Evolutionary conservation across 140 eudicot species (phyloP).

Genomic region (Cichorium intybus): DNA sequence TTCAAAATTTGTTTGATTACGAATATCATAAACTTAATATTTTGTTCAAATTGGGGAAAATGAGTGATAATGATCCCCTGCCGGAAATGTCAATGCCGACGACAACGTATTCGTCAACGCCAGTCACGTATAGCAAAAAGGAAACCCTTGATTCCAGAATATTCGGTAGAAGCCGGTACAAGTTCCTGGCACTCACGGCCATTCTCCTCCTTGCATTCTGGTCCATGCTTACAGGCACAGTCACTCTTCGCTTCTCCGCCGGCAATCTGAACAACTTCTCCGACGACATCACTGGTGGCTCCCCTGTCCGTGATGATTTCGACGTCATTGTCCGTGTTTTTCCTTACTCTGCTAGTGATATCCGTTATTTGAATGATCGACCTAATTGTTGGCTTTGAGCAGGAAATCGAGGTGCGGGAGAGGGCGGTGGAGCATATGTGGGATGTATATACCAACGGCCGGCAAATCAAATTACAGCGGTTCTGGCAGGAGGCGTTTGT

Average conservation of each 20-base stretch:
- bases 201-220: slow-evolving; percentile 69
- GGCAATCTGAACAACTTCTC: slow-evolving; percentile 47
- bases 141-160: slow-evolving; percentile 39
- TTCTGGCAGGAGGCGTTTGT: slow-evolving; percentile 79
- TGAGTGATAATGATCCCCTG: too few species aligned
- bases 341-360: too few species aligned
- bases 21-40: not conserved
- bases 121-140: too few species aligned
- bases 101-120: too few species aligned
- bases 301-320: slow-evolving; percentile 44
- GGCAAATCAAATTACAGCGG: slow-evolving; percentile 45
- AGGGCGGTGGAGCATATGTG: slow-evolving; percentile 37
- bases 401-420: slow-evolving; percentile 83
- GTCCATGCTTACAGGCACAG: slow-evolving; percentile 89
- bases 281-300: slow-evolving; percentile 37
- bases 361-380: too few species aligned
- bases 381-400: not conserved
- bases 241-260: slow-evolving; percentile 78
- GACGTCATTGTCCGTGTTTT: too few species aligned
- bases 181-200: slow-evolving; percentile 68
- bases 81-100: too few species aligned
- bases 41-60: not conserved
- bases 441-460: slow-evolving; percentile 38
- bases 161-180: slow-evolving; percentile 67
- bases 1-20: not conserved